phyloP scores from a whole-genome alignment of 2,329 filamentous ascomycete genomes.

The Aureobasidium zeae region DNA sequence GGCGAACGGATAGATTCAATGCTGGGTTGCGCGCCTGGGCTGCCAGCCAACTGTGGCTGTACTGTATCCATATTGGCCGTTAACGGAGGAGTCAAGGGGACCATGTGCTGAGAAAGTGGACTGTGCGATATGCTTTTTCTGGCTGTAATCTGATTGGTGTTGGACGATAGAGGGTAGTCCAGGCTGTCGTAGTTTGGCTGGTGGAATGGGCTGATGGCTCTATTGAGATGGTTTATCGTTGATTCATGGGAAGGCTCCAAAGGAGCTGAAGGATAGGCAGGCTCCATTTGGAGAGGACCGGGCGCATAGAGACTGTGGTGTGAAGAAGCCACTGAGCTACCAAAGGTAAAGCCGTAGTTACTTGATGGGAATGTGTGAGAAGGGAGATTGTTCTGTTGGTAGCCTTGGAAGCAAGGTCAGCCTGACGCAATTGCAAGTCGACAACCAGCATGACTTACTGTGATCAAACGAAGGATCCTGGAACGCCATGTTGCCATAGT shows the following conservation, averaged over 20 bases:
- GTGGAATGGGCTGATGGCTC: conserved; percentile 12
- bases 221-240: conserved; percentile 10
- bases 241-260: conserved; percentile 8
- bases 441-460: conserved; percentile 21
- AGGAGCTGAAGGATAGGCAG: conserved; percentile 4
- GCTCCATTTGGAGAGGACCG: conserved; percentile 8
- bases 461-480: conserved; percentile 22
- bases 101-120: conserved; percentile 25
- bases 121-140: conserved; percentile 29
- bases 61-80: neutral
- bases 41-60: conserved; percentile 5
- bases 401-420: conserved; percentile 1
- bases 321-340: conserved; percentile 3
- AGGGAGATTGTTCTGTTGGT: conserved; percentile 2
- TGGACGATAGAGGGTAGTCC: conserved; percentile 21
- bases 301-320: conserved; percentile 10
- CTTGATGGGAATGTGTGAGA: conserved; percentile 6
- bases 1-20: conserved; percentile 13
- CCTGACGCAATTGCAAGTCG: neutral
- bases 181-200: conserved; percentile 14
- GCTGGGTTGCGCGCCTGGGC: conserved; percentile 5
- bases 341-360: conserved; percentile 8
- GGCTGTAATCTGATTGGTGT: conserved; percentile 23
- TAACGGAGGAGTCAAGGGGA: conserved; percentile 17
- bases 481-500: conserved; percentile 24